Base-by-base conservation (phyloP, 2,329 filamentous ascomycete species). In the Blastomyces parvus region DNA sequence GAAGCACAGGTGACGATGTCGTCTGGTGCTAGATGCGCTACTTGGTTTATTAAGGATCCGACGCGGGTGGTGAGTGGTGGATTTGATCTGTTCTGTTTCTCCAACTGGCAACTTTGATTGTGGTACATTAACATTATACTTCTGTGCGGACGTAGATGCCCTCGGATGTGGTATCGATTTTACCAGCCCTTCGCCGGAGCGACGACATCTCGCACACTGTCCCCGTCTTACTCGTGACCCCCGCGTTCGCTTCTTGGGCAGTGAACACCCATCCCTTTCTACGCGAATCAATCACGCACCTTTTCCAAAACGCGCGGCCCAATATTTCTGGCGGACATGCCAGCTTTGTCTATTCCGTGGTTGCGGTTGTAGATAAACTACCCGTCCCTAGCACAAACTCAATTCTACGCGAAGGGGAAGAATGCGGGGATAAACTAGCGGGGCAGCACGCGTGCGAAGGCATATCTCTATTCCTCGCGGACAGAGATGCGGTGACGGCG, bases 301-400 rank as follows among this genome's bases (percentile, higher is more conserved):
- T 76, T 9, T 71, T 73, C 63, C 58, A 55, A 13, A 60, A 66
- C 22, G 48, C 67, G 13, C 25, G 63, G 1, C 64, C 60, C 1
- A 36, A 42, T 3, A 65, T 62, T n/a, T 60, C 68, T 53, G 38
- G 33, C 8, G 30, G 44, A 3, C 25, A n/a, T 9, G n/a, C 44
- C 40, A 56, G 46, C 22, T 11, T 61, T 11, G 44, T 71, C 17
- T 68, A 75, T 59, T 69, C 73, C 6, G 66, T 77, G 59, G 70
- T 70, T 25, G 75, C 75, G 19, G 69, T 78, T 11, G 67, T 78
- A 33, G 76, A 78, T 62, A 71, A 70, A 63, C 65, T 78, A 30
- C 73, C 76, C 66, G 57, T 63, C 44, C 52, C 63, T 57, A 42
- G 62, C 46, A 56, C n/a, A 36, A 46, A 48, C 30, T 30, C 33